Percentiles rank a stretch among this genome's conserved stretches.
phyloP scores from a whole-genome alignment of 345 rosid genomes.

The Citrus sp. region DNA sequence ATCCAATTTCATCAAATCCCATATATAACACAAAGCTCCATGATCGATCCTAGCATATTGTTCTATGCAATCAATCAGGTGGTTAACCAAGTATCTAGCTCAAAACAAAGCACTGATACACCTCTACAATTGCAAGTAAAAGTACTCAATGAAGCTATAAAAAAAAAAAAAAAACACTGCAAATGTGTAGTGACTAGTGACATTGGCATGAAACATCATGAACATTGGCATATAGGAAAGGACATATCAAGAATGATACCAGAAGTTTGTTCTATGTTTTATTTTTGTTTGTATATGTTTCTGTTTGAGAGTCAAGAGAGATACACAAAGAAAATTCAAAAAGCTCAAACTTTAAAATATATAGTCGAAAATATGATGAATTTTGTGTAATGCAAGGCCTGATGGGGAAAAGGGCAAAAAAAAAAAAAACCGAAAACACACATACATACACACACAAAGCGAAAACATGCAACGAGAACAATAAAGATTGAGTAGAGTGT shows the following conservation, averaged over 20 bases:
- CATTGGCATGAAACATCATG: too few species aligned
- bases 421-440: background rate
- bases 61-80: background rate
- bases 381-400: slow-evolving; percentile 12
- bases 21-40: slow-evolving; percentile 34
- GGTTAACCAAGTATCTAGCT: background rate
- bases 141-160: background rate
- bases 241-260: background rate
- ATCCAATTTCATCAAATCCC: slow-evolving; percentile 10
- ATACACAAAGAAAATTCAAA: background rate
- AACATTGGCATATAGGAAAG: background rate
- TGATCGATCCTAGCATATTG: background rate
- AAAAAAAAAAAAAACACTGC: background rate
- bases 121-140: background rate
- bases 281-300: background rate
- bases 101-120: background rate
- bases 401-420: background rate
- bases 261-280: background rate
- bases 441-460: background rate
- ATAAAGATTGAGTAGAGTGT: background rate
- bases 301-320: background rate
- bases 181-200: background rate
- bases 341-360: background rate
- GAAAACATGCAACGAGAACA: slow-evolving; percentile 12
- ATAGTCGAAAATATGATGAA: background rate